These are phyloP conservation scores for Cyberlindnera xylosilytica DNA, from an alignment of 805 yeast genomes.

Conservation along the genomic window DNA sequence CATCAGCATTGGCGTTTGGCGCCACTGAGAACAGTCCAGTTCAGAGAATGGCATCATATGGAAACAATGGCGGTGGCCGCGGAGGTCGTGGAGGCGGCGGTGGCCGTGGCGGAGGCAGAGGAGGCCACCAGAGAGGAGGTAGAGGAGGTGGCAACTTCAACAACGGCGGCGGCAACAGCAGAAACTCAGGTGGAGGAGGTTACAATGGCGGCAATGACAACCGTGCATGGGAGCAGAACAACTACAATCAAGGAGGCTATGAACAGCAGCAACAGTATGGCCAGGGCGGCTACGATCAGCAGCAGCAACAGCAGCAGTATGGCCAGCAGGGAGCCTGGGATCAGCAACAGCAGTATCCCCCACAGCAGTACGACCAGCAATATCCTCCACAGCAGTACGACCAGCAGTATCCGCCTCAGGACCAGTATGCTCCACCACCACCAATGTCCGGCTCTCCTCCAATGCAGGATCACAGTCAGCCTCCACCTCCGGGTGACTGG, in stretches of 20 bases:
- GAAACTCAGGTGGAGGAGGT: not conserved
- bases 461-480: not conserved
- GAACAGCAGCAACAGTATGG: not conserved
- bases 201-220: not conserved
- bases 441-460: not conserved
- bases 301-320: not conserved
- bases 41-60: too few relatives aligned
- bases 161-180: not conserved
- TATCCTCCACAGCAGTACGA: not conserved
- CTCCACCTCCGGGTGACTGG: too few relatives aligned
- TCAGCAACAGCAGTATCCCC: not conserved
- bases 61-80: not conserved
- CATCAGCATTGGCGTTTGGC: too few relatives aligned
- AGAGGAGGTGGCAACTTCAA: not conserved
- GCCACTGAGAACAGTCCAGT: too few relatives aligned
- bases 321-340: not conserved
- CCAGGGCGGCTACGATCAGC: not conserved
- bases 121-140: not conserved
- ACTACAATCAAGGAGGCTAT: not conserved
- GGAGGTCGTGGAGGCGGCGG: not conserved
- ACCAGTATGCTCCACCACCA: not conserved
- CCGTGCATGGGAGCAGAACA: not conserved
- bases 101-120: not conserved
- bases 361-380: not conserved
- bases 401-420: not conserved